phyloP scores from a whole-genome alignment of 768 basidiomycete genomes.

The Pleurotus salmoneostramineus region DNA sequence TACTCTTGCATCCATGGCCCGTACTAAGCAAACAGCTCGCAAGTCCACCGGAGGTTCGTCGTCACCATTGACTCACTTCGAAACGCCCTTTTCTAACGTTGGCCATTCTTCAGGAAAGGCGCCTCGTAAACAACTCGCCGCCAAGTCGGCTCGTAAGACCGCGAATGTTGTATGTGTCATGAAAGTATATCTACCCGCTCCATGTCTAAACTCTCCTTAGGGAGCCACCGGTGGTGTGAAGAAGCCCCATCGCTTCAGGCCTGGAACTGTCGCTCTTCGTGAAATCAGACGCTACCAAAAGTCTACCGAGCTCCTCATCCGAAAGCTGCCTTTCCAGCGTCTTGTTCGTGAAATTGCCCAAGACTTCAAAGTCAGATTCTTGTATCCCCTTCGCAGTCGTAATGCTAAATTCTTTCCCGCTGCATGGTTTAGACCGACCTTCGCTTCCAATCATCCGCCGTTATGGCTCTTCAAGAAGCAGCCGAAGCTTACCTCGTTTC shows the following conservation, averaged over 20 bases:
- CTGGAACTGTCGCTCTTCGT: conserved; percentile 75
- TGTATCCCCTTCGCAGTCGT: background rate
- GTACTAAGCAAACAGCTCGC: conserved; percentile 75
- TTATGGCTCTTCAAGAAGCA: conserved; percentile 66
- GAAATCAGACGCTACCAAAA: conserved; percentile 69
- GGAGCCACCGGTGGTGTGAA: conserved; percentile 64
- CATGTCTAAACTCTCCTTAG: conserved; percentile 14
- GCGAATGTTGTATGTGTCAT: conserved; percentile 27
- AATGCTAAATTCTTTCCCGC: background rate
- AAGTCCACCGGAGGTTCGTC: conserved; percentile 67
- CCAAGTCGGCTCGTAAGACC: conserved; percentile 59
- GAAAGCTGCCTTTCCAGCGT: conserved; percentile 68
- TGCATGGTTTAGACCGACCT: conserved; percentile 52
- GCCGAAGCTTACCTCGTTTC: conserved; percentile 71
- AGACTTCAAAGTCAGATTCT: conserved; percentile 61
- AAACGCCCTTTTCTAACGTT: background rate
- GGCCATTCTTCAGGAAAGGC: conserved; percentile 40
- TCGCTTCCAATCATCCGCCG: conserved; percentile 70
- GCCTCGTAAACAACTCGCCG: conserved; percentile 57
- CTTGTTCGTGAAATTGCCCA: conserved; percentile 79
- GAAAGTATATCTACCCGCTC: background rate
- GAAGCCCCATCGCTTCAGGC: conserved; percentile 81
- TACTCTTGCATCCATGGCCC: conserved; percentile 47
- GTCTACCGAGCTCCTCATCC: conserved; percentile 60
- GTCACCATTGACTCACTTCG: background rate